A percentile compares a stretch with the other conserved stretches of the same genome.
Evolutionary conservation across 768 basidiomycete genomes (phyloP).

Genomic region (Tulasnella sp.): DNA sequence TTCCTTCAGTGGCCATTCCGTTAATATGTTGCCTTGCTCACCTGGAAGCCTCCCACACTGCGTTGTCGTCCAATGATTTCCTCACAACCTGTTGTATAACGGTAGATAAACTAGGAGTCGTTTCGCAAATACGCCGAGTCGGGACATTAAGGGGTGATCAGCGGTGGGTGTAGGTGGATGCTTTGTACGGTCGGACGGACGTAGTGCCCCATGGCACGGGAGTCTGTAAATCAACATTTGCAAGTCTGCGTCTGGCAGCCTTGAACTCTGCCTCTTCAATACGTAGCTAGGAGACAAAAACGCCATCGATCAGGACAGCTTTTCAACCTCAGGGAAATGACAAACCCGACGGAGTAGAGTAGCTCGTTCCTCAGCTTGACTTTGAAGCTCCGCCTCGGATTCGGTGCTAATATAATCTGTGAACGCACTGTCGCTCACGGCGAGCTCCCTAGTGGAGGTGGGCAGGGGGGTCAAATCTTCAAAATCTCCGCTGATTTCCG

Average conservation of each 20-base stretch:
- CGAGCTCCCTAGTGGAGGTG: constrained; percentile 26
- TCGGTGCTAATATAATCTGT: constrained; percentile 58
- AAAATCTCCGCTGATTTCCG: constrained; percentile 2
- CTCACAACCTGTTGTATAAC: too few species aligned
- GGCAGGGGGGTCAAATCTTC: not conserved
- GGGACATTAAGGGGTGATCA: not conserved
- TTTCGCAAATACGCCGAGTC: not conserved
- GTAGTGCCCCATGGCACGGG: constrained; percentile 9
- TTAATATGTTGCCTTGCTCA: too few species aligned
- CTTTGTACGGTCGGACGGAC: constrained; percentile 3
- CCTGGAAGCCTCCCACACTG: too few species aligned
- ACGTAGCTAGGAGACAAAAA: not conserved
- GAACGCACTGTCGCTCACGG: constrained; percentile 77
- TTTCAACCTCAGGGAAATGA: not conserved
- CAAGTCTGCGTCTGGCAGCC: constrained; percentile 10
- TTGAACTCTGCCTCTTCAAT: constrained; percentile 16
- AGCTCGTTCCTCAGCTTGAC: constrained; percentile 72
- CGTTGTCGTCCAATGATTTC: too few species aligned
- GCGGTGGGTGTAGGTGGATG: constrained; percentile 9
- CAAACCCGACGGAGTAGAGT: constrained; percentile 34
- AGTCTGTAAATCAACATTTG: constrained; percentile 4
- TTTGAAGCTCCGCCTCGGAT: constrained; percentile 78
- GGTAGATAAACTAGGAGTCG: too few species aligned
- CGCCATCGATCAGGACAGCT: not conserved
- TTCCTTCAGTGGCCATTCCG: too few species aligned